Conservation (phyloP, 768 basidiomycete species). For the Pleurotus cornucopiae region DNA sequence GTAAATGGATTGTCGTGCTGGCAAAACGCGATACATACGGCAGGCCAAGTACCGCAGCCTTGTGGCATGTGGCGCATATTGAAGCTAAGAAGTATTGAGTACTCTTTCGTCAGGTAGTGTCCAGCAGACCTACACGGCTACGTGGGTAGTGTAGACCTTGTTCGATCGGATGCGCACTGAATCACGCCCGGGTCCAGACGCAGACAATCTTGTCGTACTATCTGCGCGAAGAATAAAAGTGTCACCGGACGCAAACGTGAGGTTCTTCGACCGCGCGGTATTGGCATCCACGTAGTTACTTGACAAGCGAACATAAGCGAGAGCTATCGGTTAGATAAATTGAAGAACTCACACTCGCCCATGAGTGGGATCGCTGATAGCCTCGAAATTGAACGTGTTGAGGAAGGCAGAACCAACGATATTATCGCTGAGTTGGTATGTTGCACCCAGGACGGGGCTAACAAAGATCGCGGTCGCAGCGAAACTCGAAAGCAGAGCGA, state of each 20-base stretch:
- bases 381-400: constrained; percentile 44
- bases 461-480: background rate
- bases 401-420: constrained; percentile 43
- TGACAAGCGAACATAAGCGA: background rate
- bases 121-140: constrained; percentile 41
- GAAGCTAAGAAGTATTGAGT: constrained; percentile 24
- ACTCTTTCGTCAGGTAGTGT: background rate
- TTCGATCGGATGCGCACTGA: constrained; percentile 54
- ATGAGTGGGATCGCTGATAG: constrained; percentile 50
- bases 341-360: constrained; percentile 41
- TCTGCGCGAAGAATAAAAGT: constrained; percentile 57
- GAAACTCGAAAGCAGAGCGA: background rate
- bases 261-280: constrained; percentile 48
- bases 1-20: background rate
- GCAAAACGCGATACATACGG: constrained; percentile 19
- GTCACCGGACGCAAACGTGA: constrained; percentile 52
- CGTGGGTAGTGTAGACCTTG: constrained; percentile 47
- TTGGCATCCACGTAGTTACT: constrained; percentile 42
- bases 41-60: constrained; percentile 57
- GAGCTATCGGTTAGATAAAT: background rate
- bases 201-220: constrained; percentile 36
- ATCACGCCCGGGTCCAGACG: constrained; percentile 51
- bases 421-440: constrained; percentile 38
- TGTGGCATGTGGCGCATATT: constrained; percentile 58
- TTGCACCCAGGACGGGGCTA: constrained; percentile 26